These are phyloP conservation scores for Phytophthora pisi DNA, from an alignment of 352 stramenopile species.

Conservation along the genomic window DNA sequence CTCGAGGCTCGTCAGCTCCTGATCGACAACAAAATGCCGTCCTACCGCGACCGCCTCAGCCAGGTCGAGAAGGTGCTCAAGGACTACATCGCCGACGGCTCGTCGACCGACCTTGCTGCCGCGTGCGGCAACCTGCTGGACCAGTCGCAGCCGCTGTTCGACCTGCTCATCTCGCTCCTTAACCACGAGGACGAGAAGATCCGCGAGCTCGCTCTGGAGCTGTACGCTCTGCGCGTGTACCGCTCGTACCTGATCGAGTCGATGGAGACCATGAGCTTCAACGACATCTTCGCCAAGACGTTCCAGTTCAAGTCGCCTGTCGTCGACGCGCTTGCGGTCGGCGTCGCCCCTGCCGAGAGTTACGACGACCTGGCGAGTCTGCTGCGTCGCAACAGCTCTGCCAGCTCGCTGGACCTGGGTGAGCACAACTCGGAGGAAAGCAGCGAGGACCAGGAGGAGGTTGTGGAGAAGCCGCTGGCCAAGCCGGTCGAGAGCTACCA, in stretches of 20 bases:
- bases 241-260: slow-evolving; percentile 85
- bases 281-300: slow-evolving; percentile 81
- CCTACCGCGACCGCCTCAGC: slow-evolving; percentile 90
- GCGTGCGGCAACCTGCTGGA: slow-evolving; percentile 73
- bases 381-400: slow-evolving; percentile 69
- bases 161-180: slow-evolving; percentile 81
- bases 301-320: slow-evolving; percentile 88
- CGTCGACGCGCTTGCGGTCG: slow-evolving; percentile 79
- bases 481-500: slow-evolving; percentile 62
- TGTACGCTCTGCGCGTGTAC: slow-evolving; percentile 89
- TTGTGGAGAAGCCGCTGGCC: slow-evolving; percentile 28
- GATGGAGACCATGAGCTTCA: slow-evolving; percentile 75
- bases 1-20: slow-evolving; percentile 96
- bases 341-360: slow-evolving; percentile 74
- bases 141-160: slow-evolving; percentile 86
- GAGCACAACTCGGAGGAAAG: slow-evolving; percentile 41
- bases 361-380: slow-evolving; percentile 84
- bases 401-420: slow-evolving; percentile 38
- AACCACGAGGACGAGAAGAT: slow-evolving; percentile 73
- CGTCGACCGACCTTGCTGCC: slow-evolving; percentile 52
- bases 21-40: slow-evolving; percentile 97
- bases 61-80: slow-evolving; percentile 81
- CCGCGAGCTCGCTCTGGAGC: slow-evolving; percentile 75
- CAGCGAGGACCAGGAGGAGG: slow-evolving; percentile 44
- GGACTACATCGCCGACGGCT: slow-evolving; percentile 63